Base-by-base conservation (phyloP, 352 stramenopile species). In the Phytopythium boreale region DNA sequence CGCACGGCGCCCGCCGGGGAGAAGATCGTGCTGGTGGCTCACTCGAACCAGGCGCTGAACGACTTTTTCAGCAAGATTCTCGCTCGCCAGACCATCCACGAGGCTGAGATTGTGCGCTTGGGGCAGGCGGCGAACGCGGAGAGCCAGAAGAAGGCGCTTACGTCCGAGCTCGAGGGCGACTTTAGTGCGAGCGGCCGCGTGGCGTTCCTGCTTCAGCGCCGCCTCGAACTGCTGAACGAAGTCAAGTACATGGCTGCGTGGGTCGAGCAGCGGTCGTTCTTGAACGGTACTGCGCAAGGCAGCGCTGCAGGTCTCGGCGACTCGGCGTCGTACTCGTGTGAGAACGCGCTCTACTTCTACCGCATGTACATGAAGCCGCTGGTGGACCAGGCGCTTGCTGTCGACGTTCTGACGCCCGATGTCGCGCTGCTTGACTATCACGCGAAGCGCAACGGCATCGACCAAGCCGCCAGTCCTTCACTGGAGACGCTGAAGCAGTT, bases 261-360 rank as follows among this genome's bases (percentile, higher is more conserved):
- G 66, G 77, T 99, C 29, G 87, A 89, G 4, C 74, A 75, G 26
- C 67, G 56, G 2, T 59, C 52, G 29, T 2, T 20, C 2, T 22
- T 17, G 27, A 58, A 26, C 27, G 19, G 29, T 19, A 71, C 72
- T 41, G 64, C 86, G 0, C 47, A 76, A 59, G 31, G 73, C 57
- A 69, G 66, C 77, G 66, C 61, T 9, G 71, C 77, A 9, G 88
- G 92, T 20, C 73, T 90, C 63, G 69, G 74, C 63, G 71, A 85
- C 47, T 90, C 82, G 60, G 68, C 84, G 67, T 91, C 84, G 4
- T 98, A 98, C 76, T 98, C 97, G 29, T 99, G 97, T 61, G 97
- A 99, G 76, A 98, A 97, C 24, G 95, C 97, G 10, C 76, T 88
- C 19, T 96, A 98, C 73, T 99, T 99, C 71, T 92, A 98, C 67